These are phyloP conservation scores for Exutisphaerella laricina DNA, from an alignment of 2,329 filamentous ascomycete genomes.

Conservation along the genomic window DNA sequence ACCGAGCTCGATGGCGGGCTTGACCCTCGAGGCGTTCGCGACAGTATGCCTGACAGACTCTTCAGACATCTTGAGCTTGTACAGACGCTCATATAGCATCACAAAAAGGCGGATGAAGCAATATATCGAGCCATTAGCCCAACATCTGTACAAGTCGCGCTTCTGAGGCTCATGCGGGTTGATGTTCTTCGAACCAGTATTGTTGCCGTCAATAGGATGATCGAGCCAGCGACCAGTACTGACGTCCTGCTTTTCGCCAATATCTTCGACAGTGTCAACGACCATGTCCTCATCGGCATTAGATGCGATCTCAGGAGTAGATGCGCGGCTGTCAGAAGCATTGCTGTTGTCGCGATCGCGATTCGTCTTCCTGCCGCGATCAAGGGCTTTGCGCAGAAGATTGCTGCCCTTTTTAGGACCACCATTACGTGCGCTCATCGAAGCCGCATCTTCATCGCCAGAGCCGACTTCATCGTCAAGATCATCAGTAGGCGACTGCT, in stretches of 20 bases:
- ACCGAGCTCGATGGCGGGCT: constrained; percentile 77
- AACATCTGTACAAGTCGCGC: constrained; percentile 80
- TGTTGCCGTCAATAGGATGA: constrained; percentile 53
- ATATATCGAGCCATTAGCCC: constrained; percentile 84
- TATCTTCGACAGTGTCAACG: constrained; percentile 32
- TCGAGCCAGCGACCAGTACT: constrained; percentile 59
- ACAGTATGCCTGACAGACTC: constrained; percentile 68
- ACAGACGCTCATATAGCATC: constrained; percentile 77
- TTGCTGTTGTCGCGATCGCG: constrained; percentile 72
- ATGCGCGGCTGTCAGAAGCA: constrained; percentile 77
- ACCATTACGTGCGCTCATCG: constrained; percentile 58
- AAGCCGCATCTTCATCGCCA: constrained; percentile 64
- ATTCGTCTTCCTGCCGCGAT: constrained; percentile 67
- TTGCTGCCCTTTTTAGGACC: constrained; percentile 49
- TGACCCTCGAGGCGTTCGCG: constrained; percentile 63
- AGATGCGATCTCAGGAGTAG: constrained; percentile 77
- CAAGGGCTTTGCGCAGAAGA: constrained; percentile 80
- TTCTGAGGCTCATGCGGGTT: constrained; percentile 72
- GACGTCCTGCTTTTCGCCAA: constrained; percentile 51
- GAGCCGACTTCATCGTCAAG: constrained; percentile 63
- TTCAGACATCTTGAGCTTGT: constrained; percentile 76
- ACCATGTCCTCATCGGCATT: constrained; percentile 70
- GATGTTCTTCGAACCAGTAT: constrained; percentile 59
- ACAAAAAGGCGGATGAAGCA: constrained; percentile 94
- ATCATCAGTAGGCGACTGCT: constrained; percentile 56